Conservation (phyloP, 768 basidiomycete genomes). For the Panellus pusillus region DNA sequence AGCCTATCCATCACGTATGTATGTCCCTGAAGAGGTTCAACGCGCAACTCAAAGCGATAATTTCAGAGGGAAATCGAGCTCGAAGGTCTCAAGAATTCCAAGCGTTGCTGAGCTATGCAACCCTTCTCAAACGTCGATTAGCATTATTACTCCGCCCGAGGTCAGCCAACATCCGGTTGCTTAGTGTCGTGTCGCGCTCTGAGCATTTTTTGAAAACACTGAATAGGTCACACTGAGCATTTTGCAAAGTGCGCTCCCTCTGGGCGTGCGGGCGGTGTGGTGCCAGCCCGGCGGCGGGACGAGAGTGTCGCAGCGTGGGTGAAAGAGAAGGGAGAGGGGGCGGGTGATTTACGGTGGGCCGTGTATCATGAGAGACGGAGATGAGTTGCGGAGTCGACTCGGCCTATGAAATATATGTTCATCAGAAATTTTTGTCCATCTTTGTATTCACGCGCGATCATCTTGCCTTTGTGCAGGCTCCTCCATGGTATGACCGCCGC, state of each 20-base stretch:
- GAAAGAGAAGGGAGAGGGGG: constrained; percentile 60
- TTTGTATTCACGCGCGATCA: not conserved
- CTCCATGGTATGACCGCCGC: too few species aligned
- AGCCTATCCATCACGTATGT: constrained; percentile 74
- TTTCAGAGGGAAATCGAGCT: constrained; percentile 67
- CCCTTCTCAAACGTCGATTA: constrained; percentile 70
- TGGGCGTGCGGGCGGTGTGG: constrained; percentile 77
- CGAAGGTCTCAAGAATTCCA: constrained; percentile 58
- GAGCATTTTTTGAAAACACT: not conserved
- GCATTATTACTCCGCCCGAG: constrained; percentile 79
- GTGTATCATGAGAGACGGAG: constrained; percentile 80
- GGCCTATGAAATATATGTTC: too few species aligned
- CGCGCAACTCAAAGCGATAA: too few species aligned
- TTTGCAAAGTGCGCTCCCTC: constrained; percentile 65
- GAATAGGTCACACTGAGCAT: constrained; percentile 76
- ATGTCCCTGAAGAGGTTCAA: not conserved
- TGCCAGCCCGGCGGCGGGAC: constrained; percentile 86
- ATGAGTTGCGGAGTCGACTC: constrained; percentile 43
- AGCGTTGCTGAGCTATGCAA: constrained; percentile 55
- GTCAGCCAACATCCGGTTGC: constrained; percentile 34
- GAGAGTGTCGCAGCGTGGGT: constrained; percentile 65
- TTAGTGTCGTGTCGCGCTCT: constrained; percentile 1
- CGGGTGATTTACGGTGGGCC: constrained; percentile 78
- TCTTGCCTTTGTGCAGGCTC: too few species aligned
- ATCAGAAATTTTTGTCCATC: too few species aligned